Percentiles rank a stretch among this genome's conserved stretches.
Evolutionary conservation across 2,329 filamentous ascomycete species (phyloP).

Genomic region (Monosporascus sp.): DNA sequence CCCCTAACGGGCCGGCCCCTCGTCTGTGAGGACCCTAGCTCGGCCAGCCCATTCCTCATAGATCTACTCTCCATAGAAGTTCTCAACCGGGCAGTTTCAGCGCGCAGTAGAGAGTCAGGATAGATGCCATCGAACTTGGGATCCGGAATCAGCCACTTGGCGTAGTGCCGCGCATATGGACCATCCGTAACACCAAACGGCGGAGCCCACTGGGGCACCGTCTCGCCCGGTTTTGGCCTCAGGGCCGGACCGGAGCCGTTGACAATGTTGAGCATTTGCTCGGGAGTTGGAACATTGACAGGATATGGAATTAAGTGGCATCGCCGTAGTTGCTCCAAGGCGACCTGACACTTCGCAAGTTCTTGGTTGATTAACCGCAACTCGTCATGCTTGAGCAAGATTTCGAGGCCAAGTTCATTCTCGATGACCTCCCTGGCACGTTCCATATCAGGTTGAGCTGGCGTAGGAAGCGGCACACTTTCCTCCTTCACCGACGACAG

Average conservation of each 20-base stretch:
- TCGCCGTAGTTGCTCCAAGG: slow-evolving; percentile 86
- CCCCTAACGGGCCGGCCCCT: slow-evolving; percentile 47
- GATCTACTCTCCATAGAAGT: slow-evolving; percentile 63
- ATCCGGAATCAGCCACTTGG: slow-evolving; percentile 91
- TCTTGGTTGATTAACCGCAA: slow-evolving; percentile 92
- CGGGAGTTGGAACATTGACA: slow-evolving; percentile 59
- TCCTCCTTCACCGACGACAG: slow-evolving; percentile 14
- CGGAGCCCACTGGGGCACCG: slow-evolving; percentile 70
- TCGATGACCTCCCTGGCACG: slow-evolving; percentile 68
- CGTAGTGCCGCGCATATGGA: slow-evolving; percentile 89
- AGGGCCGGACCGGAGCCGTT: slow-evolving; percentile 69
- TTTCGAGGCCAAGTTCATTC: slow-evolving; percentile 84
- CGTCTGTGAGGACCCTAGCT: slow-evolving; percentile 39
- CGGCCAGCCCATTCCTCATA: slow-evolving; percentile 69
- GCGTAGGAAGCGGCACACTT: slow-evolving; percentile 4
- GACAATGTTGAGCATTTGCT: slow-evolving; percentile 65
- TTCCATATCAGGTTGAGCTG: slow-evolving; percentile 33
- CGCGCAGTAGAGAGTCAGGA: slow-evolving; percentile 38
- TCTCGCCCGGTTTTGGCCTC: slow-evolving; percentile 54
- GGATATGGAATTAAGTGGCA: slow-evolving; percentile 92
- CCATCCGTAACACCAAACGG: slow-evolving; percentile 89
- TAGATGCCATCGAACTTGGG: slow-evolving; percentile 72
- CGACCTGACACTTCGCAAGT: slow-evolving; percentile 89
- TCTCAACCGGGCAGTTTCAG: slow-evolving; percentile 39
- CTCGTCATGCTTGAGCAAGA: slow-evolving; percentile 91